Base-by-base conservation (phyloP, 2,329 filamentous ascomycete species). In the Ceratocystis variospora region DNA sequence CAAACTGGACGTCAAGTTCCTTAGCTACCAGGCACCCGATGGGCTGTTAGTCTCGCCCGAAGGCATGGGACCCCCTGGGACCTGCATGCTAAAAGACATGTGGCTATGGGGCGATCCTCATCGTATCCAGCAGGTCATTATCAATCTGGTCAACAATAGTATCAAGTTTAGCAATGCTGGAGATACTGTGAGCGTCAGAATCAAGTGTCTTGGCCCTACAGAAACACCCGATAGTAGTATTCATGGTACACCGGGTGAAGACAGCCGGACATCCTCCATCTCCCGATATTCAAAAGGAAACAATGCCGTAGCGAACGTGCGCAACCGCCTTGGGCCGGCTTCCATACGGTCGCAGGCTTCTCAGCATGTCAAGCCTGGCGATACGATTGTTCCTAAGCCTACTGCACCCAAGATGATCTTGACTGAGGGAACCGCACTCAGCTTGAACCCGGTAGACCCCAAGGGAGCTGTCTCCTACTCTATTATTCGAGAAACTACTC, bases 61-160 rank as follows among this genome's bases (percentile, higher is more conserved):
- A 10, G 84, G 83, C 2, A 77, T 86, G 17, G 87, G 86, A 0
- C 87, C 87, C 0, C 78, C 79, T 37, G 87, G 87, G 3, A 73
- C 83, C 2, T 87, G 87, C 8, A 80, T 87, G 19, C 75, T 96
- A 28, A 89, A 88, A 72, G 90, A 96, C 69, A 92, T 95, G 86
- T 86, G 88, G 63, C 78, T 96, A 0, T 94, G 89, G 85, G 92
- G 92, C n/a, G 92, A 96, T 71, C 88, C 94, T 70, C 90, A 96
- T 72, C 82, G 92, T 57, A 94, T 96, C 48, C 77, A 96, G 31
- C 92, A 96, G 73, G 88, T 96, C n/a, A 83, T 96, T 61, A 96
- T 95, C 78, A 96, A 96, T 72, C 79, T 96, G 41, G 90, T 96
- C 61, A 92, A 88, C 75, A 96, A 96, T 76, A 90, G 88, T 73